Conservation (phyloP, 495 filamentous ascomycete species). For the Diplogelasinospora grovesii region DNA sequence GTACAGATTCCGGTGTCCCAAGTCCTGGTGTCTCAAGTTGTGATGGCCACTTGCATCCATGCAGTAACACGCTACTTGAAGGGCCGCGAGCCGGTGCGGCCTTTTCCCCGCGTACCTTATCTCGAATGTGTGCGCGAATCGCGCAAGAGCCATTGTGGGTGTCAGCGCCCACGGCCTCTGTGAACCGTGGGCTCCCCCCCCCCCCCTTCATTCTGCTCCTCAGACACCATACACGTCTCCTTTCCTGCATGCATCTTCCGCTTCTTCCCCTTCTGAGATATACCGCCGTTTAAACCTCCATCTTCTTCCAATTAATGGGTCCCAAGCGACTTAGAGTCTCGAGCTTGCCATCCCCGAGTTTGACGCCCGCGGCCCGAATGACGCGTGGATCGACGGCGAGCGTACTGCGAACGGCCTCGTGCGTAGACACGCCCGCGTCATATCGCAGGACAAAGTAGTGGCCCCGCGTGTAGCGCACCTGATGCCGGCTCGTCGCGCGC, state of each 20-base stretch:
- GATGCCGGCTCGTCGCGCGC: conserved; percentile 63
- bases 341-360: conserved; percentile 70
- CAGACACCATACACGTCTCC: background rate
- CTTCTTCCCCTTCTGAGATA: background rate
- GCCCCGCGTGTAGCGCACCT: conserved; percentile 70
- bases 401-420: conserved; percentile 64
- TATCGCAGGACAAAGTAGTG: conserved; percentile 99
- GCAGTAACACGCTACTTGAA: no score
- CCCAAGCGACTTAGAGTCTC: conserved; percentile 60
- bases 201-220: no score
- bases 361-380: conserved; percentile 79
- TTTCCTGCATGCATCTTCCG: conserved; percentile 1
- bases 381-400: conserved; percentile 85
- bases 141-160: no score
- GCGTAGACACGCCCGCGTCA: conserved; percentile 63
- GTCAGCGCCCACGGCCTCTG: no score
- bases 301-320: conserved; percentile 46
- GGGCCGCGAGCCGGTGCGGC: no score
- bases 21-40: no score
- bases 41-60: no score
- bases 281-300: conserved; percentile 16
- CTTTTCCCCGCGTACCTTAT: no score
- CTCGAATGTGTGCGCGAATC: no score
- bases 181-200: no score
- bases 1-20: no score